Evolutionary conservation across 805 yeast genomes (phyloP).

Genomic region (Alloascoidea africana): DNA sequence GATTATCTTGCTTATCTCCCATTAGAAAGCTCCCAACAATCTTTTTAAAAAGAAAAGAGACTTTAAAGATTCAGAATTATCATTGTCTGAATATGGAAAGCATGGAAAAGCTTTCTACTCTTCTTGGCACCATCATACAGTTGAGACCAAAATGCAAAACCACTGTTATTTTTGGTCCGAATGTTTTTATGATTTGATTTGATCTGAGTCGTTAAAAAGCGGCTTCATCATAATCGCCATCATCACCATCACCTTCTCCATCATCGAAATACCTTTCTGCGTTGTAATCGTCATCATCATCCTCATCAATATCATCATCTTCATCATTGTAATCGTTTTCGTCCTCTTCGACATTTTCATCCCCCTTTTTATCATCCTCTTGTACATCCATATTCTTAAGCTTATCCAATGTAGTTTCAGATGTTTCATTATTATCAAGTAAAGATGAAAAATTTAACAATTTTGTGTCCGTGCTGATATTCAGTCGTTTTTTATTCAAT

Average conservation of each 20-base stretch:
- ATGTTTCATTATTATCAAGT: conserved; percentile 18
- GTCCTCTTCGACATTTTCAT: conserved; percentile 25
- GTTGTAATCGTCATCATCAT: conserved; percentile 66
- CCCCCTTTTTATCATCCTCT: conserved; percentile 22
- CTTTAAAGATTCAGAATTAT: too few relatives aligned
- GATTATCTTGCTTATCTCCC: too few relatives aligned
- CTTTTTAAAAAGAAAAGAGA: too few relatives aligned
- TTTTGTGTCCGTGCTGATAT: conserved; percentile 20
- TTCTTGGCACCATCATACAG: too few relatives aligned
- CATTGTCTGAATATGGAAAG: too few relatives aligned
- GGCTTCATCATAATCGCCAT: conserved; percentile 55
- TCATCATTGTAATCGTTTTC: conserved; percentile 45
- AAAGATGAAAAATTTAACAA: conserved; percentile 17
- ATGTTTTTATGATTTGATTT: too few relatives aligned
- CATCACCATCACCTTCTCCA: conserved; percentile 38
- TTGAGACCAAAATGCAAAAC: too few relatives aligned
- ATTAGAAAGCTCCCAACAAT: too few relatives aligned
- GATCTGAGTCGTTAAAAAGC: conserved; percentile 43
- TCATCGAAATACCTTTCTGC: conserved; percentile 72
- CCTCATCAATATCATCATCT: conserved; percentile 42
- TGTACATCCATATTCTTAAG: conserved; percentile 28
- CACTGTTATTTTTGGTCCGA: too few relatives aligned
- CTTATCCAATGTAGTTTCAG: conserved; percentile 19
- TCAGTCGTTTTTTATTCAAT: conserved; percentile 30
- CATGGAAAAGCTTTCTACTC: too few relatives aligned